Conservation (phyloP, 257 asterid species). For the Handroanthus guayacan region DNA sequence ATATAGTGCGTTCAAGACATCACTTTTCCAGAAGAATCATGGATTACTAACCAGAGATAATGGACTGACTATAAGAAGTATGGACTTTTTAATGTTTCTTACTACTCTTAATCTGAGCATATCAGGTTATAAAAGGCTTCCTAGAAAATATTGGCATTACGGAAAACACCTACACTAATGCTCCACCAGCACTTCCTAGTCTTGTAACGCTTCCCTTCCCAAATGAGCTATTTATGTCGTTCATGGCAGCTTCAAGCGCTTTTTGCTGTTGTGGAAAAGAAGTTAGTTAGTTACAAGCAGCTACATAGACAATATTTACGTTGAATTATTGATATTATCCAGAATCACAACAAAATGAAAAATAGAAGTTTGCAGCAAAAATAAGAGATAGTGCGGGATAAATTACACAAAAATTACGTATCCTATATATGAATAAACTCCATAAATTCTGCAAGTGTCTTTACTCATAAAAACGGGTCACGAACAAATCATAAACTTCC, state of each 20-base stretch:
- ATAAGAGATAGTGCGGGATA: neutral
- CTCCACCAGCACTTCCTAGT: constrained; percentile 98
- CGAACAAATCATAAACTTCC: constrained; percentile 1
- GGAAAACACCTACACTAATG: constrained; percentile 78
- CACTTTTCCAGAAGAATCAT: neutral
- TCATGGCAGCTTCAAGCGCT: constrained; percentile 96
- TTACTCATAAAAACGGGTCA: neutral
- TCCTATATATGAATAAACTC: constrained; percentile 9
- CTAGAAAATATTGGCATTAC: constrained; percentile 8
- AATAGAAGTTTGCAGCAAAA: constrained; percentile 20
- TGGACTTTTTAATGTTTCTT: neutral
- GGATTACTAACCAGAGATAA: constrained; percentile 2
- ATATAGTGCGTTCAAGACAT: neutral
- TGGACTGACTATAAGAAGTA: neutral
- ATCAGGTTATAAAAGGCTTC: neutral
- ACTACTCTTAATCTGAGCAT: neutral
- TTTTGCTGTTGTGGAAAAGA: constrained; percentile 69
- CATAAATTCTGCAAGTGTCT: neutral
- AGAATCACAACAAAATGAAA: neutral
- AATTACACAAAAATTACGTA: neutral
- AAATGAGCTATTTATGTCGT: constrained; percentile 89
- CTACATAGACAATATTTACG: constrained; percentile 2
- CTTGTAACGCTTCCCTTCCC: constrained; percentile 99
- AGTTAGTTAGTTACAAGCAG: constrained; percentile 26
- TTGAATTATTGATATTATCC: neutral